phyloP scores from a whole-genome alignment of 1,284 basidiomycete species.

The Mixia osmundae region DNA sequence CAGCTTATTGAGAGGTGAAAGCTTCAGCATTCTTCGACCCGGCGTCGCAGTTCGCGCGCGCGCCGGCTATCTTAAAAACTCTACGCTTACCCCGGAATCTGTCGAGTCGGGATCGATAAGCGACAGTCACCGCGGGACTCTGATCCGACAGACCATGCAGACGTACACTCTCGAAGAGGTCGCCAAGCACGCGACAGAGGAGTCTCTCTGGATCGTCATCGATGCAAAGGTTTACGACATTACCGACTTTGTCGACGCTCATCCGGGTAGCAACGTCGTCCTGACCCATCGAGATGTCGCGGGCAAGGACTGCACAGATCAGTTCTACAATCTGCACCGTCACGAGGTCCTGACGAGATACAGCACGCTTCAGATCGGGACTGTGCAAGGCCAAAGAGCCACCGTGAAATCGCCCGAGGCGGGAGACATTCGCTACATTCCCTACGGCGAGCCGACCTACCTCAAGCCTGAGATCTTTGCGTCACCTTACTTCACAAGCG shows the following conservation, averaged over 20 bases:
- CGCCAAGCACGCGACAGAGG: constrained; percentile 20
- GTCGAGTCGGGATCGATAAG: no score
- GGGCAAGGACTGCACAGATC: constrained; percentile 12
- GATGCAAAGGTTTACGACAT: constrained; percentile 23
- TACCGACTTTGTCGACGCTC: constrained; percentile 17
- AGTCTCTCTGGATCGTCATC: constrained; percentile 23
- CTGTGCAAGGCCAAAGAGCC: constrained; percentile 26
- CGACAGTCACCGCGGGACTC: no score
- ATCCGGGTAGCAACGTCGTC: constrained; percentile 22
- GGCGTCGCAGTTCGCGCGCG: no score
- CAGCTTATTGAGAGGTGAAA: no score
- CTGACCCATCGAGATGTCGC: constrained; percentile 5
- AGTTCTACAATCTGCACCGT: constrained; percentile 59
- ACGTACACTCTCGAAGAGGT: no score
- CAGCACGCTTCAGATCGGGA: constrained; percentile 40
- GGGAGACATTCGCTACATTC: constrained; percentile 30
- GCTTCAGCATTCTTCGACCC: no score
- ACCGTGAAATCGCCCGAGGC: constrained; percentile 31
- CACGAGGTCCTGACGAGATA: constrained; percentile 53
- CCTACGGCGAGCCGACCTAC: constrained; percentile 67
- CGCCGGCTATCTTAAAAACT: no score
- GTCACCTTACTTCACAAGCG: constrained; percentile 52
- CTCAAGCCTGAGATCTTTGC: constrained; percentile 47
- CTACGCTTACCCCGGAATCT: no score
- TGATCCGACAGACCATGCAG: no score